Percentiles rank a stretch among this genome's conserved stretches.
Evolutionary conservation across 495 filamentous ascomycete species (phyloP).

Genomic region (Penicillium cosmopolitanum): DNA sequence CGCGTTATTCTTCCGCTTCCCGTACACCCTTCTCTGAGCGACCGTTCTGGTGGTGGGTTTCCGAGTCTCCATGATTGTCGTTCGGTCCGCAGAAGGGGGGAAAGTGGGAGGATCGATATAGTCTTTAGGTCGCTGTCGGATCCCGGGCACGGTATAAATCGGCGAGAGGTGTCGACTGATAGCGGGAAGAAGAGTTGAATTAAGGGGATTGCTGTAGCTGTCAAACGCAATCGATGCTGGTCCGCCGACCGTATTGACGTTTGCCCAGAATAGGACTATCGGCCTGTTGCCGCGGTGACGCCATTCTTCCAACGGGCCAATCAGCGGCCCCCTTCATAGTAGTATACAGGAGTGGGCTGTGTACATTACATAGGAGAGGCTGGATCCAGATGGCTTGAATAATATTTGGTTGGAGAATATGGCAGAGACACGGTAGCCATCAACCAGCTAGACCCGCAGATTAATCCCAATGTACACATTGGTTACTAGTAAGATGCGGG

Average conservation of each 20-base stretch:
- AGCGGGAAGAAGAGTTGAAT: neutral
- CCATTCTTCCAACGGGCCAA: conserved; percentile 14
- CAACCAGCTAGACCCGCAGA: no score
- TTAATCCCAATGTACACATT: no score
- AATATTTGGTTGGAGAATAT: no score
- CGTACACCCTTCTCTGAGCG: conserved; percentile 44
- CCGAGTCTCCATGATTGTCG: conserved; percentile 23
- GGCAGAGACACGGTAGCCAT: no score
- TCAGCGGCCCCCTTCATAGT: conserved; percentile 7
- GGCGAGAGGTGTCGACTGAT: neutral
- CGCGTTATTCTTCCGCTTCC: conserved; percentile 46
- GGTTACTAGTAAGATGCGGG: no score
- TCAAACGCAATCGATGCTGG: neutral
- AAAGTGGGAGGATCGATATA: no score
- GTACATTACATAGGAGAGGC: no score
- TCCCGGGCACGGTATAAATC: neutral
- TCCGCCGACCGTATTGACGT: conserved; percentile 29
- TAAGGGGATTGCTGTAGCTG: neutral
- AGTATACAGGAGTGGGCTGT: neutral
- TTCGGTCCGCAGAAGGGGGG: conserved; percentile 17
- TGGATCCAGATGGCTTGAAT: no score
- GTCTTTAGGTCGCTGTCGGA: no score
- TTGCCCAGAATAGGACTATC: conserved; percentile 34
- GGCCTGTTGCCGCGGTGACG: conserved; percentile 29
- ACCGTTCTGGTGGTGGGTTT: conserved; percentile 28